These are phyloP conservation scores for Zasmidium citrigriseum DNA, from an alignment of 2,329 filamentous ascomycete species.

Conservation along the genomic window DNA sequence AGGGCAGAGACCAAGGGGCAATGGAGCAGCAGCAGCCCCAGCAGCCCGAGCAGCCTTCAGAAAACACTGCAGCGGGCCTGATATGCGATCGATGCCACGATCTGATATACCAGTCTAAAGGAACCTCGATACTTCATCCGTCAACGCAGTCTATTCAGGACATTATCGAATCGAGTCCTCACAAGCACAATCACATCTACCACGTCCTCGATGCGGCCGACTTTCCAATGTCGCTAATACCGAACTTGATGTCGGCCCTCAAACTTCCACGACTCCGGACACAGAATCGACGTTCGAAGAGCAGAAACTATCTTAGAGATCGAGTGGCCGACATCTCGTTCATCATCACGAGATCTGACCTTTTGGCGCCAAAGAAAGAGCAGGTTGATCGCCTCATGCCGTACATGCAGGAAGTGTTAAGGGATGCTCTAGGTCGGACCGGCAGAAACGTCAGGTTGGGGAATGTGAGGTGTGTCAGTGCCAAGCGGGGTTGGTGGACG, in stretches of 20 bases:
- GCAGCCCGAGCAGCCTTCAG: conserved; percentile 1
- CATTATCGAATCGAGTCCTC: conserved; percentile 84
- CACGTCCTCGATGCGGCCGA: conserved; percentile 94
- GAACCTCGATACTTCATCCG: conserved; percentile 75
- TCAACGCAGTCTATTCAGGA: conserved; percentile 77
- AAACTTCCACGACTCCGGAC: conserved; percentile 73
- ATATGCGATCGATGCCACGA: conserved; percentile 87
- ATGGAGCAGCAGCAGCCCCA: not conserved
- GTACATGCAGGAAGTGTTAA: conserved; percentile 74
- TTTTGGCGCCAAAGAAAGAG: conserved; percentile 79
- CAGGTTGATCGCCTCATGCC: conserved; percentile 86
- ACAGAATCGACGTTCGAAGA: conserved; percentile 74
- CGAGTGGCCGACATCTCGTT: conserved; percentile 80
- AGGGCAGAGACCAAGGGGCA: not conserved
- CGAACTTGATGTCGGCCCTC: conserved; percentile 70
- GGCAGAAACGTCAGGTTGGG: conserved; percentile 77
- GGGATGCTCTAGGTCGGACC: conserved; percentile 69
- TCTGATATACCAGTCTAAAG: conserved; percentile 73
- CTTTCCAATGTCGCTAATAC: conserved; percentile 90
- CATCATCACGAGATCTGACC: conserved; percentile 83
- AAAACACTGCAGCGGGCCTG: not conserved
- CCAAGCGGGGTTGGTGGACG: conserved; percentile 89
- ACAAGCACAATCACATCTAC: conserved; percentile 91
- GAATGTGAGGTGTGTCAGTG: conserved; percentile 83
- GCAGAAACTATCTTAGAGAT: conserved; percentile 65